Percentiles rank a stretch among this genome's conserved stretches.
Conservation (phyloP, 768 basidiomycete species). For the Coprinellus micaceus region DNA sequence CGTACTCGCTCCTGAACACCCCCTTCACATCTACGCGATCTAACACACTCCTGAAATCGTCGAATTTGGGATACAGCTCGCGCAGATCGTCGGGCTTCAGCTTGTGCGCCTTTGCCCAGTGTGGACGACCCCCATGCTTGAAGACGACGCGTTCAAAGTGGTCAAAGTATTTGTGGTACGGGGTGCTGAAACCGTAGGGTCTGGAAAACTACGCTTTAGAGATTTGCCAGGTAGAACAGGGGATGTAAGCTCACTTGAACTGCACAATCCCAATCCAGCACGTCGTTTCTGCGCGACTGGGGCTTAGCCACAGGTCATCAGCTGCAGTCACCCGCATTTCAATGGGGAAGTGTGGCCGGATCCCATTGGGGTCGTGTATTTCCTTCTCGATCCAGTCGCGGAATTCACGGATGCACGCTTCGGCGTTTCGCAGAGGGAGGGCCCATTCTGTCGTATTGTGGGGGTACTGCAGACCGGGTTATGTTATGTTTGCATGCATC, state of each 20-base stretch:
- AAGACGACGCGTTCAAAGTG: constrained; percentile 71
- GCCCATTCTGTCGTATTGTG: constrained; percentile 98
- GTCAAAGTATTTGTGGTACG: constrained; percentile 75
- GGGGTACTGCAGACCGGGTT: constrained; percentile 63
- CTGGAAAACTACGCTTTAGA: constrained; percentile 34
- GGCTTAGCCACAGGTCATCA: constrained; percentile 95
- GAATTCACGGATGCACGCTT: constrained; percentile 67
- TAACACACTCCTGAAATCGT: constrained; percentile 68
- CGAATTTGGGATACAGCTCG: constrained; percentile 74
- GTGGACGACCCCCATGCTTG: constrained; percentile 76
- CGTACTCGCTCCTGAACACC: constrained; percentile 84
- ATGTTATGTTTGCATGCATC: constrained; percentile 10
- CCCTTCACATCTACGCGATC: constrained; percentile 69
- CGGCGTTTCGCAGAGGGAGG: constrained; percentile 67
- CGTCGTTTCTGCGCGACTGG: constrained; percentile 71
- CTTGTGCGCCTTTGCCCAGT: constrained; percentile 93
- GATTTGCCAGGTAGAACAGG: neutral
- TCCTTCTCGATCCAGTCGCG: constrained; percentile 69
- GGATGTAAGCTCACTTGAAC: constrained; percentile 63
- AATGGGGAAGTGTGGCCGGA: constrained; percentile 87
- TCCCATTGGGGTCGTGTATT: constrained; percentile 60
- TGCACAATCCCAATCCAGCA: constrained; percentile 98
- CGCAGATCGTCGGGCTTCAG: constrained; percentile 63
- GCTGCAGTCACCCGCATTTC: constrained; percentile 85
- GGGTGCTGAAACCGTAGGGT: constrained; percentile 80